Conservation (phyloP, 257 asterid genomes). For the Ehretia macrophylla region DNA sequence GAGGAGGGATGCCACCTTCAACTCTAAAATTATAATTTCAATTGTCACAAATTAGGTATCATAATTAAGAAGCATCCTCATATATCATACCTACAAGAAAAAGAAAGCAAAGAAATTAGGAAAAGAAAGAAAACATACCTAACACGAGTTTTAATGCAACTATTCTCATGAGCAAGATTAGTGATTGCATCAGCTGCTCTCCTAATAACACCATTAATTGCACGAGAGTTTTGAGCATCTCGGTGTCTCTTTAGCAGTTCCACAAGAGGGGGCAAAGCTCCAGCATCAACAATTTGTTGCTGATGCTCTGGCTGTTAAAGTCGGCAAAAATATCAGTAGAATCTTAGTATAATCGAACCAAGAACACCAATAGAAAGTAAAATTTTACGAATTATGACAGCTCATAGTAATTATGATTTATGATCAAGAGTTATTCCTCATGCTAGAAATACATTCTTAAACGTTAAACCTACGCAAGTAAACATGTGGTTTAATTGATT, state of each 20-base stretch:
- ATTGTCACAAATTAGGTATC: background rate
- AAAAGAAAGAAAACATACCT: conserved; percentile 43
- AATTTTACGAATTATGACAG: background rate
- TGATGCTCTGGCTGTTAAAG: conserved; percentile 92
- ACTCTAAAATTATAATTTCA: conserved; percentile 36
- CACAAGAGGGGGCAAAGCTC: conserved; percentile 96
- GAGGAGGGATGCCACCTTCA: conserved; percentile 98
- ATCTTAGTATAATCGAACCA: background rate
- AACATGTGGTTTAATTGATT: background rate
- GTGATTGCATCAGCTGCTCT: conserved; percentile 98
- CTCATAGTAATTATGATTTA: background rate
- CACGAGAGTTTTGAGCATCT: conserved; percentile 61
- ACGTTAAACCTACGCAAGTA: too few species aligned
- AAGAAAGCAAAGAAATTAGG: conserved; percentile 2
- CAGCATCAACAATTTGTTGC: conserved; percentile 92
- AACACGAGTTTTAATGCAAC: conserved; percentile 89
- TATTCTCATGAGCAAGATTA: conserved; percentile 96
- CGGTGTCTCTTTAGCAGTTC: conserved; percentile 67
- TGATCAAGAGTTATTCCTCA: background rate
- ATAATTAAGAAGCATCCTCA: background rate
- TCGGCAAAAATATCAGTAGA: background rate
- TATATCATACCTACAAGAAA: background rate
- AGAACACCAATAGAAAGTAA: background rate
- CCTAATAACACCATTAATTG: conserved; percentile 76
- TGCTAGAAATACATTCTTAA: too few species aligned